Evolutionary conservation across 2,329 filamentous ascomycete species (phyloP).

Genomic region (Coniochaeta prunicola): DNA sequence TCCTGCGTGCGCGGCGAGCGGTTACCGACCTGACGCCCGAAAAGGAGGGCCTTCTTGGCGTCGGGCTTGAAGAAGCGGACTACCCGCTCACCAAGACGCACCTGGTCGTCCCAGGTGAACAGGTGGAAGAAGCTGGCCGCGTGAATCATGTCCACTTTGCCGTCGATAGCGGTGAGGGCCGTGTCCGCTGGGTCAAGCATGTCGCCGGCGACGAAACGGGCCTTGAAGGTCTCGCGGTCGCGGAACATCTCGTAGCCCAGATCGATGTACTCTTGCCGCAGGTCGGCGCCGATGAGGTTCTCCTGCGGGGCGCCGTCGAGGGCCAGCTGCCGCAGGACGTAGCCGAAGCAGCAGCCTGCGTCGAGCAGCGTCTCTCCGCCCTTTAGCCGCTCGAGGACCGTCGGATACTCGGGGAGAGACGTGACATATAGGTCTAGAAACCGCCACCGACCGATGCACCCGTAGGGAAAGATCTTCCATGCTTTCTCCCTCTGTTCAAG

Average conservation of each 20-base stretch:
- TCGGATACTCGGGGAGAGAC: conserved; percentile 20
- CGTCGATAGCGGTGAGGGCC: conserved; percentile 11
- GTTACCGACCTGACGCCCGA: conserved; percentile 20
- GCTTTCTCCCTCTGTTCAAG: conserved; percentile 24
- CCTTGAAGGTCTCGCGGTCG: conserved; percentile 16
- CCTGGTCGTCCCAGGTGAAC: conserved; percentile 20
- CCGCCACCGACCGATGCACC: conserved; percentile 30
- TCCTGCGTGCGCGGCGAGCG: conserved; percentile 13
- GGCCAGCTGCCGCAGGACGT: conserved; percentile 34
- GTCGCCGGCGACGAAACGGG: conserved; percentile 15
- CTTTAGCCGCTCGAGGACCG: conserved; percentile 19
- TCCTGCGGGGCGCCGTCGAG: conserved; percentile 27
- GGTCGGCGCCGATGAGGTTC: conserved; percentile 30
- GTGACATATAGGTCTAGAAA: conserved; percentile 28
- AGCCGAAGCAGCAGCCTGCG: conserved; percentile 35
- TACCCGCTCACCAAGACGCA: conserved; percentile 15
- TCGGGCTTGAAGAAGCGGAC: conserved; percentile 16
- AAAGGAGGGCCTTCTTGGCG: conserved; percentile 12
- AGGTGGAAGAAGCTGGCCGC: conserved; percentile 24
- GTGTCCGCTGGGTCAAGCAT: conserved; percentile 15
- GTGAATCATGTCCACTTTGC: conserved; percentile 20
- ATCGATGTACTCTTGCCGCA: conserved; percentile 23
- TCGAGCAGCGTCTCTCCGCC: conserved; percentile 25
- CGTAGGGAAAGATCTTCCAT: conserved; percentile 27
- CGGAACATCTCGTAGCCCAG: conserved; percentile 25